phyloP scores from a whole-genome alignment of 495 filamentous ascomycete genomes.

The Neurospora sp. region DNA sequence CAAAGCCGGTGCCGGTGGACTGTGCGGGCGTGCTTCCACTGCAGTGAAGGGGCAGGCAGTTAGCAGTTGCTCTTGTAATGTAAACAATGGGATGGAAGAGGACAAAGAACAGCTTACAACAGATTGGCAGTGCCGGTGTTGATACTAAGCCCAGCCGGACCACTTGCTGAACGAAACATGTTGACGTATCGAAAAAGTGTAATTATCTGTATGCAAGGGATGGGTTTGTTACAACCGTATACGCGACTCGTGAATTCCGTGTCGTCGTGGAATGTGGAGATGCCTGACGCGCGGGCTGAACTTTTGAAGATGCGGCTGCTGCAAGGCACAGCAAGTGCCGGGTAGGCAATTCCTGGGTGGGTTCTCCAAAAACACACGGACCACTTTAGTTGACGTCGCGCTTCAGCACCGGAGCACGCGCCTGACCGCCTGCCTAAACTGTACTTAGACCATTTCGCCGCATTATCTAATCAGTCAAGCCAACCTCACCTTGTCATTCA shows the following conservation, averaged over 20 bases:
- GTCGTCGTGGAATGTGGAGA: not conserved
- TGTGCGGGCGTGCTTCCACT: slow-evolving; percentile 32
- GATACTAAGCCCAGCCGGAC: slow-evolving; percentile 60
- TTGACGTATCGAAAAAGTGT: not conserved
- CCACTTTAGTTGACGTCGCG: slow-evolving; percentile 3
- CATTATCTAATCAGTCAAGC: slow-evolving; percentile 17
- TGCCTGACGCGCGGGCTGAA: not conserved
- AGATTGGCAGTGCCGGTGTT: slow-evolving; percentile 68
- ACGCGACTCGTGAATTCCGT: not conserved
- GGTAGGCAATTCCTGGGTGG: not conserved
- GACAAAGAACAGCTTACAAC: slow-evolving; percentile 36
- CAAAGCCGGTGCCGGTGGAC: slow-evolving; percentile 42
- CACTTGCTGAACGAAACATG: slow-evolving; percentile 46
- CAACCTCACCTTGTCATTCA: slow-evolving; percentile 13
- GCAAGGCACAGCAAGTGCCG: not conserved
- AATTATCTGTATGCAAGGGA: not conserved
- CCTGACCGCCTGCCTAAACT: slow-evolving; percentile 20
- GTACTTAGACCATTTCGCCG: not conserved
- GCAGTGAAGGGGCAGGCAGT: slow-evolving; percentile 2
- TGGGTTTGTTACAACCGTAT: not conserved
- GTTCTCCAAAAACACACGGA: not conserved
- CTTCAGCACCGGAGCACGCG: not conserved
- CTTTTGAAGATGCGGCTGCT: not conserved
- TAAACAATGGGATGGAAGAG: not conserved
- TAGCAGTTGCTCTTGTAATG: slow-evolving; percentile 1